Conservation (phyloP, 164 flowering plant genomes). For the Chloranthus sessilifolius region DNA sequence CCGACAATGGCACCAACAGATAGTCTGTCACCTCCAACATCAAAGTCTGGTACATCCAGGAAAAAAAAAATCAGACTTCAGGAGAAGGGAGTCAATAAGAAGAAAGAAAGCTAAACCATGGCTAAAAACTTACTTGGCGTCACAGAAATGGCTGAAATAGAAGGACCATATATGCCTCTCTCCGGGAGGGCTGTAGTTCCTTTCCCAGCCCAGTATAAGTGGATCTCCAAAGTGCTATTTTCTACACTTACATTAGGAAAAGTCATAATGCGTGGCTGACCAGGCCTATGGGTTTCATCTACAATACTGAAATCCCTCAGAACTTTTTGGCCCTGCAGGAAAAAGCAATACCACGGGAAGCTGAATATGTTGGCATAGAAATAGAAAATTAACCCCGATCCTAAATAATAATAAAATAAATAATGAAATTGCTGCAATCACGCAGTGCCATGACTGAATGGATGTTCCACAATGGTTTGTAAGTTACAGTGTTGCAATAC, state of each 20-base stretch:
- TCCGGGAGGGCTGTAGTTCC: conserved; percentile 66
- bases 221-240: conserved; percentile 61
- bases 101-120: not conserved
- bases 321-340: conserved; percentile 29
- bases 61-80: conserved; percentile 1
- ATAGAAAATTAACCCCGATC: too few relatives aligned
- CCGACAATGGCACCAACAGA: conserved; percentile 67
- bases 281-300: conserved; percentile 54
- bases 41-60: conserved; percentile 48
- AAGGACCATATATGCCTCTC: conserved; percentile 79
- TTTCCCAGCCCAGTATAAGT: conserved; percentile 81
- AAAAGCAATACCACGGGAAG: not conserved
- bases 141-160: conserved; percentile 69
- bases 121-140: conserved; percentile 59
- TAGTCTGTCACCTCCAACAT: conserved; percentile 25
- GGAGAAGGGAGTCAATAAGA: not conserved
- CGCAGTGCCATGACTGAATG: too few relatives aligned
- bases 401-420: too few relatives aligned
- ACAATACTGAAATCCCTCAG: conserved; percentile 51
- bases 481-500: too few relatives aligned
- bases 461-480: too few relatives aligned
- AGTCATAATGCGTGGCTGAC: conserved; percentile 24
- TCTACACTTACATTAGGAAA: conserved; percentile 44
- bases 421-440: too few relatives aligned
- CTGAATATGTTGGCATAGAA: too few relatives aligned